phyloP scores from a whole-genome alignment of 1,139 yeast species.

The Meyerozyma carpophila region DNA sequence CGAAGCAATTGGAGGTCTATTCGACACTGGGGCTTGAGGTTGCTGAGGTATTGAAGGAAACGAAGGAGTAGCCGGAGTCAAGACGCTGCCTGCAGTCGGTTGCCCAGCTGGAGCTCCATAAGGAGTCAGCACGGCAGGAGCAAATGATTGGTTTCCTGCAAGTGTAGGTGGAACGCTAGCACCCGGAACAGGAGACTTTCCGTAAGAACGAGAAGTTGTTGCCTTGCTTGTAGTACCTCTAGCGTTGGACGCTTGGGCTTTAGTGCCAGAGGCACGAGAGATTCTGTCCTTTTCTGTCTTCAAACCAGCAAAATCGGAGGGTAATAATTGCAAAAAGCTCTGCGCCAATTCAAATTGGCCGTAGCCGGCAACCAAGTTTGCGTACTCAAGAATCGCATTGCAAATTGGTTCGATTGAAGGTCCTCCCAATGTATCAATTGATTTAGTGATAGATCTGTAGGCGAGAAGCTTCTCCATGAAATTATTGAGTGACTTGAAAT shows the following conservation, averaged over 20 bases:
- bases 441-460: slow-evolving; percentile 52
- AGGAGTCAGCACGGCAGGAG: slow-evolving; percentile 3
- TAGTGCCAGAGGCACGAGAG: slow-evolving; percentile 44
- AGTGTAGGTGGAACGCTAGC: slow-evolving; percentile 3
- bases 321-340: slow-evolving; percentile 62
- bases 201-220: background rate
- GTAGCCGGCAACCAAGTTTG: slow-evolving; percentile 71
- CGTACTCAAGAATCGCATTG: slow-evolving; percentile 66
- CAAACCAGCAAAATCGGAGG: slow-evolving; percentile 45
- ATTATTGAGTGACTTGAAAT: slow-evolving; percentile 72
- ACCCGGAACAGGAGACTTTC: background rate
- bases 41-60: slow-evolving; percentile 4
- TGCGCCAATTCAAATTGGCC: slow-evolving; percentile 84
- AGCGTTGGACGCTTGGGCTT: slow-evolving; percentile 4
- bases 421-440: slow-evolving; percentile 37
- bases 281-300: slow-evolving; percentile 72
- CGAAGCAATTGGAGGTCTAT: background rate
- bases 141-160: slow-evolving; percentile 3
- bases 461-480: slow-evolving; percentile 82
- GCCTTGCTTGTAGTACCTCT: slow-evolving; percentile 4
- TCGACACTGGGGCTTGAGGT: background rate
- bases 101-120: slow-evolving; percentile 4
- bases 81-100: slow-evolving; percentile 2
- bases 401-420: slow-evolving; percentile 49
- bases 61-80: slow-evolving; percentile 5